These are phyloP conservation scores for Pichia nanzhaoensis DNA, from an alignment of 805 yeast species.

Conservation along the genomic window DNA sequence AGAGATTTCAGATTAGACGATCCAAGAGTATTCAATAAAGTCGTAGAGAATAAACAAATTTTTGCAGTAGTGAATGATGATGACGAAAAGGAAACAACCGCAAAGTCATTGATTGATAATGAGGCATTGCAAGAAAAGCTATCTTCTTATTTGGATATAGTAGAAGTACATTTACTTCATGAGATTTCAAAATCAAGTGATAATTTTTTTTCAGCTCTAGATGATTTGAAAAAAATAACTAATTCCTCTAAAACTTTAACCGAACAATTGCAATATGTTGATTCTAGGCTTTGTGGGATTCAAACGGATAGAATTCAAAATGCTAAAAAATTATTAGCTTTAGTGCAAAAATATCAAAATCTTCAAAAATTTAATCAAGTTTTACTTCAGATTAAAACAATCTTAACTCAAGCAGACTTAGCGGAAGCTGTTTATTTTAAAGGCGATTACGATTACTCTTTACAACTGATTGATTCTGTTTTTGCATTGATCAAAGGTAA, in stretches of 20 bases:
- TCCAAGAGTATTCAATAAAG: conserved; percentile 74
- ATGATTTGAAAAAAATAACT: conserved; percentile 64
- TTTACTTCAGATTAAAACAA: conserved; percentile 45
- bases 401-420: conserved; percentile 39
- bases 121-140: conserved; percentile 66
- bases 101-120: conserved; percentile 33
- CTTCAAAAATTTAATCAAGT: conserved; percentile 58
- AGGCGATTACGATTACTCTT: conserved; percentile 45
- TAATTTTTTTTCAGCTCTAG: conserved; percentile 78
- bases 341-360: conserved; percentile 48
- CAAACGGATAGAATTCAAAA: conserved; percentile 43
- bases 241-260: conserved; percentile 47
- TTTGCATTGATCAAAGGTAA: conserved; percentile 57
- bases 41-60: conserved; percentile 51
- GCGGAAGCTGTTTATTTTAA: conserved; percentile 41
- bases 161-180: conserved; percentile 71
- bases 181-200: conserved; percentile 83
- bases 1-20: conserved; percentile 76
- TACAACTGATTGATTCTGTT: conserved; percentile 50
- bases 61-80: conserved; percentile 27
- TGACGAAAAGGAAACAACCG: conserved; percentile 27
- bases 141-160: conserved; percentile 75
- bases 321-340: conserved; percentile 45
- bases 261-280: conserved; percentile 39
- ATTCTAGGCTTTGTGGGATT: conserved; percentile 36